Evolutionary conservation across 2,329 filamentous ascomycete species (phyloP).

Genomic region (Colletotrichum falcatum): DNA sequence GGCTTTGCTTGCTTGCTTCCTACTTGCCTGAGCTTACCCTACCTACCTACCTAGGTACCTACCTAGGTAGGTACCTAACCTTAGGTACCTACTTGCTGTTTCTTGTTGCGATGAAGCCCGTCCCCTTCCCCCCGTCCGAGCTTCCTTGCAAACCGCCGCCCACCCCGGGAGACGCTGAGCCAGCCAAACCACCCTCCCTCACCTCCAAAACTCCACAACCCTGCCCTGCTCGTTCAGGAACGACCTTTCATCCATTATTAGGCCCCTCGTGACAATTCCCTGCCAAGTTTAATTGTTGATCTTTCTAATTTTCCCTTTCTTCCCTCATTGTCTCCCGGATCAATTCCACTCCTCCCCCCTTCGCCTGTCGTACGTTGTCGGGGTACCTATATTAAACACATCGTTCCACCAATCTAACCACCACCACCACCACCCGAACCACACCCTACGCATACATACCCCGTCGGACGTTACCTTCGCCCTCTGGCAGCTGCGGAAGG

Average conservation of each 20-base stretch:
- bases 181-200: conserved; percentile 9
- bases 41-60: no score
- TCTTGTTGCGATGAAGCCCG: conserved; percentile 1
- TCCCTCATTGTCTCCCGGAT: background rate
- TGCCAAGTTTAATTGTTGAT: conserved; percentile 15
- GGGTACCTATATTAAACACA: conserved; percentile 15
- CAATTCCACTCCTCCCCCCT: background rate
- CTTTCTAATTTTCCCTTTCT: conserved; percentile 10
- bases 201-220: conserved; percentile 32
- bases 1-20: background rate
- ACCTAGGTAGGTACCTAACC: background rate
- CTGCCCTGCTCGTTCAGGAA: conserved; percentile 28
- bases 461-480: background rate
- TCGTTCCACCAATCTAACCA: background rate
- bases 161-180: background rate
- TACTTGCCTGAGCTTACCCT: background rate
- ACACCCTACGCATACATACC: background rate
- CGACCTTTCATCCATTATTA: conserved; percentile 38
- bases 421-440: background rate
- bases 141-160: conserved; percentile 17
- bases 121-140: conserved; percentile 23
- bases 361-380: background rate
- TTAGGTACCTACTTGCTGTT: no score
- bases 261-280: conserved; percentile 38
- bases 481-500: conserved; percentile 23